Conservation (phyloP, 305 asterid species). For the Fraxinus velutina region DNA sequence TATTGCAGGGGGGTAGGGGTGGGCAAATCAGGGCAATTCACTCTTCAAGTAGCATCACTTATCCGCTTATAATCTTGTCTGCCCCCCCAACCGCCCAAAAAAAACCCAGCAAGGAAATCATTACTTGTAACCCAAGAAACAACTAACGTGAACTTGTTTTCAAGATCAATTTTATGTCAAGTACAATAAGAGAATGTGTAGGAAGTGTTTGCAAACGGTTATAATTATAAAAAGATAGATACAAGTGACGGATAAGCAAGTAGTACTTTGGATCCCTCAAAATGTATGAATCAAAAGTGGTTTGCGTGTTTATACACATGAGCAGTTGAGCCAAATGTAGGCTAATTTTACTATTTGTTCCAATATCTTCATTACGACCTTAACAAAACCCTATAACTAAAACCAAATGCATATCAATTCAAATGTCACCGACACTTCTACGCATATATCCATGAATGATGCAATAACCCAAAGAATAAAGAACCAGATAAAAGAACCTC, state of each 20-base stretch:
- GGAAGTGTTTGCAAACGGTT: background rate
- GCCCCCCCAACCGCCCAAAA: background rate
- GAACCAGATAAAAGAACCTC: constrained; percentile 50
- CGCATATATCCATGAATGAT: background rate
- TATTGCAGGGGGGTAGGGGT: too few species aligned
- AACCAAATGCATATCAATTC: background rate
- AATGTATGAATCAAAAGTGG: background rate
- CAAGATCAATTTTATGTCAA: background rate
- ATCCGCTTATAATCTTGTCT: background rate
- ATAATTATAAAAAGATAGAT: background rate
- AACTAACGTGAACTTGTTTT: background rate
- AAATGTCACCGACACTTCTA: background rate
- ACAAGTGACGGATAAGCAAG: background rate
- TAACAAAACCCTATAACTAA: constrained; percentile 2
- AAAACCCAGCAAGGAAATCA: background rate
- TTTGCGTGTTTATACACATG: background rate
- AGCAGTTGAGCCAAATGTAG: background rate
- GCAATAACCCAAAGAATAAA: background rate
- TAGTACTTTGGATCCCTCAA: background rate
- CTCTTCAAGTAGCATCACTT: background rate
- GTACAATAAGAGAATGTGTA: background rate
- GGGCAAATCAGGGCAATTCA: background rate
- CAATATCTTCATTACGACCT: background rate
- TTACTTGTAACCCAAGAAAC: background rate
- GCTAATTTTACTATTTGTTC: background rate